phyloP scores from a whole-genome alignment of 1,284 basidiomycete genomes.

The Ustilago bromivora region DNA sequence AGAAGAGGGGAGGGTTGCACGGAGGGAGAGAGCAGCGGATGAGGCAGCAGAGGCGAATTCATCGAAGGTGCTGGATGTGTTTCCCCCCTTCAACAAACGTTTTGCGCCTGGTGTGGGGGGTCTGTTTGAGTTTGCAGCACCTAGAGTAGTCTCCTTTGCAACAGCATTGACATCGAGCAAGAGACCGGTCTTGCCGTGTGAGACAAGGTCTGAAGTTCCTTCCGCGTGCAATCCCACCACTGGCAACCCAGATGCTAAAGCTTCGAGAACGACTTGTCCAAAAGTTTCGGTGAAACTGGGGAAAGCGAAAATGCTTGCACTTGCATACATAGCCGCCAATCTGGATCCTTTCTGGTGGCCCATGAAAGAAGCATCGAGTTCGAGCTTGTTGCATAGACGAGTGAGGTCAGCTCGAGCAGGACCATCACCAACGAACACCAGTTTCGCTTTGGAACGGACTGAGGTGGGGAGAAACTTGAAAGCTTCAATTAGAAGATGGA shows the following conservation, averaged over 20 bases:
- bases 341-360: slow-evolving; percentile 71
- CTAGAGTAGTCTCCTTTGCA: slow-evolving; percentile 26
- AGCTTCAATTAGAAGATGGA: slow-evolving; percentile 73
- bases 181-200: slow-evolving; percentile 72
- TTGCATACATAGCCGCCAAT: slow-evolving; percentile 72
- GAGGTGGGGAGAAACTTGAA: slow-evolving; percentile 69
- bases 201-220: slow-evolving; percentile 74
- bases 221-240: slow-evolving; percentile 75
- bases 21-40: slow-evolving; percentile 17
- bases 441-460: slow-evolving; percentile 70
- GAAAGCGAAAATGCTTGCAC: slow-evolving; percentile 74
- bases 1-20: slow-evolving; percentile 7
- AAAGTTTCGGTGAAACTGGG: slow-evolving; percentile 75
- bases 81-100: background rate
- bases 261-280: slow-evolving; percentile 75
- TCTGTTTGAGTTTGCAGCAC: slow-evolving; percentile 1
- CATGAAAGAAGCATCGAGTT: slow-evolving; percentile 73
- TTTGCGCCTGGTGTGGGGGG: slow-evolving; percentile 29
- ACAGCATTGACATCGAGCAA: slow-evolving; percentile 65
- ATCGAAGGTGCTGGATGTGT: slow-evolving; percentile 11
- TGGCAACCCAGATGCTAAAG: slow-evolving; percentile 74
- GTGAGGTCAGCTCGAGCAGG: slow-evolving; percentile 73
- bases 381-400: slow-evolving; percentile 70
- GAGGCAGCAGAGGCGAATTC: slow-evolving; percentile 46
- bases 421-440: slow-evolving; percentile 75